Evolutionary conservation across 768 basidiomycete genomes (phyloP), one percentile per base, ranked within the genome.

Genomic region (Saitozyma podzolica): DNA sequence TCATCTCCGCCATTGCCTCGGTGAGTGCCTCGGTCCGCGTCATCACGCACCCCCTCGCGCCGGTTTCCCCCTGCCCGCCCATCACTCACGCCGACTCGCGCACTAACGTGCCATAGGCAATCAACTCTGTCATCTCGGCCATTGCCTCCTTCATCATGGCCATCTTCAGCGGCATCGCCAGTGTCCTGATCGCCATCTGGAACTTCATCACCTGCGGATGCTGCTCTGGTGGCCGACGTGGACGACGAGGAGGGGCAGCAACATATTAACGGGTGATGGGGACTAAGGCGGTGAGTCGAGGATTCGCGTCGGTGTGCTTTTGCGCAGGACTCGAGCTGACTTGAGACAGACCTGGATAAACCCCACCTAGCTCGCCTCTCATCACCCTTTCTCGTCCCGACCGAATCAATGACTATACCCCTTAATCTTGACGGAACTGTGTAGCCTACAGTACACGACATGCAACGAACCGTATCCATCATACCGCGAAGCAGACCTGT

Each of bases 121-220:
- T 61, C 8, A 59, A 59, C 57, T 57, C 54, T 40, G 59, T 71
- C 51, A 58, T 71, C 52, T 49, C 41, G 49, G 72, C 72, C 48
- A 68, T 73, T 42, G 72, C 66, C 49, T 50, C 40, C 40, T 56
- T 73, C 54, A 68, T 73, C 62, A 70, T 68, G 37, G 66, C 68
- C 51, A 70, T 73, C 68, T 70, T 73, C 64, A 48, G 51, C 13
- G 72, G 72, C 60, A 70, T 73, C 63, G 72, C 61, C 20, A n/a
- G 61, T 20, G 72, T 73, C 13, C 55, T 73, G 14, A 65, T 68
- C 51, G 72, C 71, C 60, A 73, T 69, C 58, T 69, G 63, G 65
- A 67, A 65, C 65, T 72, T 72, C 54, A 72, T 73, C 63, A 73
- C 71, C 9, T 73, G 71, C 59, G 71, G 71, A 47, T 45, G 50